Evolutionary conservation across 164 flowering plant genomes (phyloP), one percentile per base, ranked within the genome.

Genomic region (Saururus chinensis): DNA sequence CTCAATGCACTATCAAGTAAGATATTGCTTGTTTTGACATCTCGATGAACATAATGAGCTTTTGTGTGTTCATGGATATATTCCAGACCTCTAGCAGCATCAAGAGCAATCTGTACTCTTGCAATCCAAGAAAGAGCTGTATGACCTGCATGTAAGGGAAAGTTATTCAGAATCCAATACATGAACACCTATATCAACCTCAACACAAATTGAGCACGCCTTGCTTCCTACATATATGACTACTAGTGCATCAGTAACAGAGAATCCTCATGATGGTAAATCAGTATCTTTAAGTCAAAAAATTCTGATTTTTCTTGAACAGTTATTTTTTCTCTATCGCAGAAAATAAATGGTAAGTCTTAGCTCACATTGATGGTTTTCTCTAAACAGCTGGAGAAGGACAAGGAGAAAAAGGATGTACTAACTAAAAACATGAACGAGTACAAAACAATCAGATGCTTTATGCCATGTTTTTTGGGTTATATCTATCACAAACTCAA

Each of bases 21-120:
- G 63, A 92, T 89, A 76, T 92, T 92, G 82, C 95, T 89, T 62
- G 96, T 77, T 76, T 92, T 92, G 68, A 92, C 80, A 75, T 92
- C 98, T 57, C 98, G 86, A 66, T 92, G 98, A 49, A 92, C 96
- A 81, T 92, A 92, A 71, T 86, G 96, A 70, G 83, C 78, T 74
- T 86, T 88, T 11, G 96, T 88, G 62, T 92, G 96, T 79, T 92
- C 98, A 57, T 92, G 98, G 59, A 92, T 87, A 76, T 92, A 92
- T 64, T 92, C 98, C 23, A 92, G 76, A 53, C 96, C 98, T 70
- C 95, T 82, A 23, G 92, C 96, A 75, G 98, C 81, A 79, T 89
- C 98, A 64, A 92, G 86, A 48, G 93, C 88, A 75, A 92, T 84
- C 68, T 92, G 96, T 64, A 89, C 81, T 68, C 98, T 80, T 80